Evolutionary conservation across 2,329 filamentous ascomycete genomes (phyloP), one percentile per base, ranked within the genome.

Genomic region (Talaromyces sp.): DNA sequence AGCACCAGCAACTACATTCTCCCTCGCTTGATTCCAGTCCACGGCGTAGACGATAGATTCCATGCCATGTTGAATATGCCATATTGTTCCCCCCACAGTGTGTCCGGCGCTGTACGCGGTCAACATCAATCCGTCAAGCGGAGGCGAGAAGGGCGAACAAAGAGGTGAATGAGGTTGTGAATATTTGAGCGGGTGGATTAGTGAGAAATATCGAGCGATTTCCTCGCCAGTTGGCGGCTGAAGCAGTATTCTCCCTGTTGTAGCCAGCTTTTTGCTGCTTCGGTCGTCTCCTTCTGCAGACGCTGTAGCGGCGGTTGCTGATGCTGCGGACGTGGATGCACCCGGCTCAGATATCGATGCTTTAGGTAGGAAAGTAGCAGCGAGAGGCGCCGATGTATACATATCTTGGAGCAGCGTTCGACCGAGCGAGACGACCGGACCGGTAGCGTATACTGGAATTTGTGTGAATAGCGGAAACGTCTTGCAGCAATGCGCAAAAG

Each of bases 31-130:
- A 72, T 97, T 97, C 95, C 95, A 99, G 74, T 98, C 94, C 19
- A 97, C 92, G 0, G 95, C 94, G 73, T 99, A 98, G 1, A 99
- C 93, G 49, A 99, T 94, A 0, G 93, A 97, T 77, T 99, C 95
- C 74, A 97, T 85, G 0, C 93, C 93, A 80, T 98, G 93, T 73
- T 98, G 94, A 69, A 99, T 93, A 73, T 98, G 94, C 95, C 95
- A 99, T 81, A 99, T 97, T 27, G 95, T 98, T 64, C 95, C 95
- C 76, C 95, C 95, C 0, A 98, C 86, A 0, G 94, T 97, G 75
- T 97, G 94, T 69, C 95, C 95, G 7, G 95, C 93, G 78, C 96
- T 96, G 80, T 98, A 98, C 0, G 95, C 95, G 0, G 95, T 99
- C 69, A 99, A 91, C 1, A 92, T 97, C 19, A 99, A 86, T 4